Conservation (phyloP, 2,329 filamentous ascomycete species). For the Hypoxylon rubiginosum region DNA sequence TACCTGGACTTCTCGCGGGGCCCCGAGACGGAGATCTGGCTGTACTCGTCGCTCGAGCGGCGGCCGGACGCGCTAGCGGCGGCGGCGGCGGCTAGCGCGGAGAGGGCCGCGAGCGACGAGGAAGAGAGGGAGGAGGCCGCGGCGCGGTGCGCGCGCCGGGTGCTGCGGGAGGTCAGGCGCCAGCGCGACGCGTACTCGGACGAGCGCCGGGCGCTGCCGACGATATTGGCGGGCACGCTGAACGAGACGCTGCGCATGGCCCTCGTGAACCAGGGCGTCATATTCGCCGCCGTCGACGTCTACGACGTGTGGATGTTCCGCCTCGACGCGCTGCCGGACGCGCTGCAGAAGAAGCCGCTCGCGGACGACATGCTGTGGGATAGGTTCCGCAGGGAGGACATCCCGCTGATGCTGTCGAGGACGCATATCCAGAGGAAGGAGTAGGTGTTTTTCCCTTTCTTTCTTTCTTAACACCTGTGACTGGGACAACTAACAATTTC, state of each 20-base stretch:
- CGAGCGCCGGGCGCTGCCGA: slow-evolving; percentile 43
- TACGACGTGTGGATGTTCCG: slow-evolving; percentile 73
- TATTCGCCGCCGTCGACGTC: slow-evolving; percentile 46
- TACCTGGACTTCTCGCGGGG: slow-evolving; percentile 72
- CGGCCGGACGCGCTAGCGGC: slow-evolving; percentile 13
- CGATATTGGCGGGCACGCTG: slow-evolving; percentile 58
- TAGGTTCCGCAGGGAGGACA: slow-evolving; percentile 64
- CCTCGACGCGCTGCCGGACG: slow-evolving; percentile 58
- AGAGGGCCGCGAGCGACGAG: slow-evolving; percentile 28
- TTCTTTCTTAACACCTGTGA: neutral
- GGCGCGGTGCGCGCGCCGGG: slow-evolving; percentile 19
- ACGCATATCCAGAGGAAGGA: slow-evolving; percentile 70
- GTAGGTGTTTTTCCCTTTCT: slow-evolving; percentile 56
- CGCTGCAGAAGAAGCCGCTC: slow-evolving; percentile 38
- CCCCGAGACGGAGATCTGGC: slow-evolving; percentile 75
- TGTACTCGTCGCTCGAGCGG: slow-evolving; percentile 68
- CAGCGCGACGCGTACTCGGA: slow-evolving; percentile 43
- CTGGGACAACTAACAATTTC: neutral
- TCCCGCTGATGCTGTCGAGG: slow-evolving; percentile 66
- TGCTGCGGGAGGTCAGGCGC: slow-evolving; percentile 38
- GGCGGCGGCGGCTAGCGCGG: neutral
- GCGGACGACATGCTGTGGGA: slow-evolving; percentile 67
- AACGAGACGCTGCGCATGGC: slow-evolving; percentile 54
- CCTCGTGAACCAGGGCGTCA: slow-evolving; percentile 50
- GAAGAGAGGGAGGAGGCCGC: slow-evolving; percentile 30